A percentile compares a stretch with the other conserved stretches of the same genome.
Evolutionary conservation across 140 eudicot genomes (phyloP).

Genomic region (Ambrosia hybrid): DNA sequence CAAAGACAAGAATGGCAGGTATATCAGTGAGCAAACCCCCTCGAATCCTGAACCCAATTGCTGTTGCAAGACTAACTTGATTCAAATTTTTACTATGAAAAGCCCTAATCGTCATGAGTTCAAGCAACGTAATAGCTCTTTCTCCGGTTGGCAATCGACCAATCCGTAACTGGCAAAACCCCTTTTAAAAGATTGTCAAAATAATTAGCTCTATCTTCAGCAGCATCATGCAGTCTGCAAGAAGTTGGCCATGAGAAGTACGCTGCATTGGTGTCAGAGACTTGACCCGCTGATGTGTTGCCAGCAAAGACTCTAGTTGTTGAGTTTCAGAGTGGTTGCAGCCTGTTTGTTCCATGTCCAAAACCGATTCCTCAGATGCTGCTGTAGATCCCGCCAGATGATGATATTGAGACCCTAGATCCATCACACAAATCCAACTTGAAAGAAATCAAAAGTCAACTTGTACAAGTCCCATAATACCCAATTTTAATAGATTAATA

Average conservation of each 20-base stretch:
- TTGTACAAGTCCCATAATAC: background rate
- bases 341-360: constrained; percentile 59
- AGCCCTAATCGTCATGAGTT: constrained; percentile 85
- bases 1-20: constrained; percentile 97
- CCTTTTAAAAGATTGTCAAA: constrained; percentile 87
- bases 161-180: constrained; percentile 72
- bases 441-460: constrained; percentile 12
- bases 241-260: constrained; percentile 88
- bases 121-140: constrained; percentile 83
- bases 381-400: constrained; percentile 52
- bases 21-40: constrained; percentile 73
- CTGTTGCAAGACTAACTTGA: constrained; percentile 84
- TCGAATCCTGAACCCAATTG: constrained; percentile 79
- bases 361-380: constrained; percentile 69
- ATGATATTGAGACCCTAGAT: constrained; percentile 32
- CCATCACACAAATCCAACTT: constrained; percentile 39
- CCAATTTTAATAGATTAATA: background rate
- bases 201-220: constrained; percentile 80
- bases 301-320: constrained; percentile 43
- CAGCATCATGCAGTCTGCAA: constrained; percentile 53
- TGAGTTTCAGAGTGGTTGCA: constrained; percentile 41
- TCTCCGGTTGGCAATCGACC: constrained; percentile 75
- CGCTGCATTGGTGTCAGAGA: constrained; percentile 71
- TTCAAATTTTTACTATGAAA: constrained; percentile 80
- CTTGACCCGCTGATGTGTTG: constrained; percentile 58